Conservation (phyloP, 306 rosid genomes). For the Dryas drummondii region DNA sequence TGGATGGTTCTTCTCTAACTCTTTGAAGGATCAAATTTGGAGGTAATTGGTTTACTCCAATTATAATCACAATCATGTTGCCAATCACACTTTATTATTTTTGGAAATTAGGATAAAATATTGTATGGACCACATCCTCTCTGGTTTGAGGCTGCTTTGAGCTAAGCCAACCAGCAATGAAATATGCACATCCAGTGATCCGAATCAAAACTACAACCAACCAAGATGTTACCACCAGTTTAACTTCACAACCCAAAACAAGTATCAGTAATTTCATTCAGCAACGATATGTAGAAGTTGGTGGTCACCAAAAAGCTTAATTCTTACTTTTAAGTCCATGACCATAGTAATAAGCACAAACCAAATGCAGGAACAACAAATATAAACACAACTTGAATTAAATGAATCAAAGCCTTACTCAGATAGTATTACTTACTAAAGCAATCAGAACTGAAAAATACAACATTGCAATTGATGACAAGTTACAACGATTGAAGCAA, state of each 20-base stretch:
- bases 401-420: too few species aligned
- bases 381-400: too few species aligned
- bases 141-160: background rate
- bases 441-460: background rate
- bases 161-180: conserved; percentile 11
- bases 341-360: too few species aligned
- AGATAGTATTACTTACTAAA: background rate
- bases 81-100: too few species aligned
- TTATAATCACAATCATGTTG: too few species aligned
- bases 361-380: too few species aligned
- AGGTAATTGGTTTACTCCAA: too few species aligned
- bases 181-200: conserved; percentile 4
- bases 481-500: background rate
- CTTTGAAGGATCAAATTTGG: too few species aligned
- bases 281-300: background rate
- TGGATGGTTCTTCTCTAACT: too few species aligned
- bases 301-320: background rate
- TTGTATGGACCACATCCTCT: background rate
- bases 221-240: background rate
- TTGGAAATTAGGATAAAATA: background rate
- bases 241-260: background rate
- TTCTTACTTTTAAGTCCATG: too few species aligned
- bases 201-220: conserved; percentile 15
- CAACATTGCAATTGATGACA: background rate
- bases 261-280: background rate